phyloP scores from a whole-genome alignment of 2,329 filamentous ascomycete species.

The Arthrobotrys entomopaga region DNA sequence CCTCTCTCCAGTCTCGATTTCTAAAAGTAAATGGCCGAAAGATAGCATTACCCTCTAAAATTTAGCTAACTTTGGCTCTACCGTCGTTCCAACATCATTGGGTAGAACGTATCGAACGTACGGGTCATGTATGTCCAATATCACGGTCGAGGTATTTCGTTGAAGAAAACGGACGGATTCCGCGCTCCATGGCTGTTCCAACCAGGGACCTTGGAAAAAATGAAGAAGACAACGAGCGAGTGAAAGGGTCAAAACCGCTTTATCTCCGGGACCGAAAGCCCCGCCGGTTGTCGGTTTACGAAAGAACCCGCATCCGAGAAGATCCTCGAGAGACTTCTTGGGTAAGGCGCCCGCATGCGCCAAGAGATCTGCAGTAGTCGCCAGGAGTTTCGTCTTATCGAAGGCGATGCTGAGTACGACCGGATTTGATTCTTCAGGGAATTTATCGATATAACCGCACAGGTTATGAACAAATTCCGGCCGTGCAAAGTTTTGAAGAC shows the following conservation, averaged over 20 bases:
- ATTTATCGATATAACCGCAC: constrained; percentile 11
- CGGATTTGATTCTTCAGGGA: constrained; percentile 11
- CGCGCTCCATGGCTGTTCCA: constrained; percentile 21
- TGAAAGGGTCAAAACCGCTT: constrained; percentile 21
- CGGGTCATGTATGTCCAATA: constrained; percentile 23
- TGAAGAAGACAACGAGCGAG: constrained; percentile 33
- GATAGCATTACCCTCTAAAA: constrained; percentile 13
- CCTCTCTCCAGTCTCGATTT: constrained; percentile 13
- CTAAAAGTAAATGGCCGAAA: constrained; percentile 14
- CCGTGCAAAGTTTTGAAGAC: not conserved
- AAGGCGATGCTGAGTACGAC: constrained; percentile 20
- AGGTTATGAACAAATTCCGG: constrained; percentile 18
- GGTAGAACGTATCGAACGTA: constrained; percentile 14
- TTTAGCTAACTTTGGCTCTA: constrained; percentile 4
- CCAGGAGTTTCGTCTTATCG: constrained; percentile 10
- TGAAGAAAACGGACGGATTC: constrained; percentile 27
- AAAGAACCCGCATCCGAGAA: constrained; percentile 21
- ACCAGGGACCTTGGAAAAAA: constrained; percentile 26
- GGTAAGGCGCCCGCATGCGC: constrained; percentile 13
- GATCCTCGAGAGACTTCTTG: constrained; percentile 8
- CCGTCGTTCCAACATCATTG: not conserved
- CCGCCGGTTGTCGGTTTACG: constrained; percentile 22
- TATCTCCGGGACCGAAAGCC: constrained; percentile 21
- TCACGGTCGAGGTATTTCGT: constrained; percentile 4
- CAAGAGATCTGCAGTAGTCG: constrained; percentile 9